A percentile compares a stretch with the other conserved stretches of the same genome.
phyloP scores from a whole-genome alignment of 129 eudicot genomes.

The Saposhnikovia divaricata region DNA sequence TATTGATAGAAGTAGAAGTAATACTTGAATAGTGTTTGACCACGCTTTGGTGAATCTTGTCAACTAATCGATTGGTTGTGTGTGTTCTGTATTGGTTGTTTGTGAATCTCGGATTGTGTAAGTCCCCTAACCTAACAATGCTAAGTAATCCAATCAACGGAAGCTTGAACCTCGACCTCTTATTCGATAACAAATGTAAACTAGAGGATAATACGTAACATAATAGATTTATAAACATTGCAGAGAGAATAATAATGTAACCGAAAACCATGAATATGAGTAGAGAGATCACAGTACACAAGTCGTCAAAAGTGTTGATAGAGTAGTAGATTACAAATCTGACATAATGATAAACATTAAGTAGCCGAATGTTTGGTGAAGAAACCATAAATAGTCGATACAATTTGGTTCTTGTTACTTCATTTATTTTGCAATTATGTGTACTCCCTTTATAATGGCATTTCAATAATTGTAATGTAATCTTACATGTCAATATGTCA shows the following conservation, averaged over 20 bases:
- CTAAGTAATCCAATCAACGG: neutral
- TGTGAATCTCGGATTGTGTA: too few species aligned
- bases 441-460: neutral
- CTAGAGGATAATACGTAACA: neutral
- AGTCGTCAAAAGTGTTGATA: neutral
- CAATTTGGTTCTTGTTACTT: constrained; percentile 1
- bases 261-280: neutral
- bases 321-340: neutral
- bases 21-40: too few species aligned
- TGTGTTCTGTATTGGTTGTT: too few species aligned
- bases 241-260: neutral
- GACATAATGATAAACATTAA: neutral
- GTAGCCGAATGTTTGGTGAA: constrained; percentile 13
- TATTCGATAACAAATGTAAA: neutral
- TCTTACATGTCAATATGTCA: neutral
- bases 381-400: neutral
- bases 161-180: neutral
- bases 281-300: neutral
- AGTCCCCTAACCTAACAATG: too few species aligned
- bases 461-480: neutral
- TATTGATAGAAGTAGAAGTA: too few species aligned
- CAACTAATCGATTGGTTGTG: too few species aligned
- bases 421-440: neutral
- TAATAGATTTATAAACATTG: neutral
- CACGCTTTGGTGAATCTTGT: too few species aligned